Evolutionary conservation across 116 monocot species (phyloP), one percentile per base, ranked within the genome.

Genomic region (Iris pallida): DNA sequence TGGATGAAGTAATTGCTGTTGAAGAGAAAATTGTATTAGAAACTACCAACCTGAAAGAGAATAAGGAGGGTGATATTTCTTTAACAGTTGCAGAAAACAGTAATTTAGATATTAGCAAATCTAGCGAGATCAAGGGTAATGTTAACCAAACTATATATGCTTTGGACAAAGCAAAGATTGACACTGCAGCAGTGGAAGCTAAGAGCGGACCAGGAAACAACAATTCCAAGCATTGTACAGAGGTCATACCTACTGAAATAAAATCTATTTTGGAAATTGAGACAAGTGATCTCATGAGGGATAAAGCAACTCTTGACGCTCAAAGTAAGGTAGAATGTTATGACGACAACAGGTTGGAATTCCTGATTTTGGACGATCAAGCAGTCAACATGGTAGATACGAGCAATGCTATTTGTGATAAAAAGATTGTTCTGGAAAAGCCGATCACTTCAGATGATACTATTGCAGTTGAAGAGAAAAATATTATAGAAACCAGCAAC

Each of bases 391-490:
- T 45, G 53, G 41, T 51, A 68, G 14, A 19, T 45, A 10, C 42
- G 20, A 53, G 16, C 8, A 17, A 57, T 42, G 52, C 57, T 54
- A 55, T 45, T 63, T 54, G 20, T 66, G 48, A 70, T 70, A 68
- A 61, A 44, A 58, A 52, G 69, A 66, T 71, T 69, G 64, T 76
- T 66, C 71, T 59, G 18, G 77, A 80, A 42, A 66, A 76, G 1
- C 41, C 40, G 63, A 66, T 73, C 52, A 48, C 13, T 15, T 16
- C 65, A 40, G 56, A 55, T 72, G 49, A 51, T 4, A 65, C 1
- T 10, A 64, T 69, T 71, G n/a, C 51, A 15, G 58, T 42, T 48
- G 79, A 79, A 73, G 76, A 61, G 77, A 76, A 77, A 70, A 77
- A 73, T 41, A 55, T 71, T 61, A 56, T 76, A 41, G 74, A 70